A percentile compares a stretch with the other conserved stretches of the same genome.
Conservation (phyloP, 2,329 filamentous ascomycete species). For the Aspergillus floridensis region DNA sequence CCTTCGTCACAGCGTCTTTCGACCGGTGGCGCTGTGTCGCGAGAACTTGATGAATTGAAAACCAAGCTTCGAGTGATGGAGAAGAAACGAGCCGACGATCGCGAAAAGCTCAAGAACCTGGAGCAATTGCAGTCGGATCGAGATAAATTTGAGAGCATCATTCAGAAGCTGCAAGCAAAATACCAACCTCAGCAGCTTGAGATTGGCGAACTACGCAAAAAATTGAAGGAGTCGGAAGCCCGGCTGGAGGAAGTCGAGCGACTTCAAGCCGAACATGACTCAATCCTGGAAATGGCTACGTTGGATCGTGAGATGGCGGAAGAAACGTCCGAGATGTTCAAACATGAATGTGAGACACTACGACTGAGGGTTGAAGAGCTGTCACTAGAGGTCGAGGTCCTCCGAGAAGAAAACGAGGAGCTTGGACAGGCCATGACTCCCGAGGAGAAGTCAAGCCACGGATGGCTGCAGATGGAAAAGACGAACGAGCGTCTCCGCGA, state of each 20-base stretch:
- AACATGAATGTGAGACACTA: constrained; percentile 73
- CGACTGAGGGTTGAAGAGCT: constrained; percentile 78
- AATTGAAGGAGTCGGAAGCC: constrained; percentile 71
- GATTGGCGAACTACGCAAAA: constrained; percentile 69
- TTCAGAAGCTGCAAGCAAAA: constrained; percentile 87
- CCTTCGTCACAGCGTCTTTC: constrained; percentile 43
- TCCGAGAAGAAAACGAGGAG: constrained; percentile 83
- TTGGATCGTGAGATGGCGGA: constrained; percentile 96
- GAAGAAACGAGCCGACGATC: constrained; percentile 79
- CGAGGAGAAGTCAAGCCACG: constrained; percentile 80
- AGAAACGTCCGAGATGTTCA: constrained; percentile 79
- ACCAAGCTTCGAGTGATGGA: constrained; percentile 84
- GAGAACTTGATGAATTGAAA: constrained; percentile 83
- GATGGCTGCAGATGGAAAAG: constrained; percentile 88
- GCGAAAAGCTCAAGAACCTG: constrained; percentile 76
- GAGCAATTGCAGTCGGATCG: constrained; percentile 66
- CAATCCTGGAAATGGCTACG: constrained; percentile 78
- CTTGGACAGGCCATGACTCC: constrained; percentile 79
- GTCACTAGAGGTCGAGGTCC: constrained; percentile 80
- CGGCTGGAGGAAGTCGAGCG: constrained; percentile 68
- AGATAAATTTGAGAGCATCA: constrained; percentile 66
- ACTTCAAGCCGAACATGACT: constrained; percentile 79
- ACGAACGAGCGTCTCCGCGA: constrained; percentile 85
- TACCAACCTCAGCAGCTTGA: constrained; percentile 83
- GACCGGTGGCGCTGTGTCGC: constrained; percentile 50